phyloP scores from a whole-genome alignment of 768 basidiomycete species.

The Leccinum subgranulosum region DNA sequence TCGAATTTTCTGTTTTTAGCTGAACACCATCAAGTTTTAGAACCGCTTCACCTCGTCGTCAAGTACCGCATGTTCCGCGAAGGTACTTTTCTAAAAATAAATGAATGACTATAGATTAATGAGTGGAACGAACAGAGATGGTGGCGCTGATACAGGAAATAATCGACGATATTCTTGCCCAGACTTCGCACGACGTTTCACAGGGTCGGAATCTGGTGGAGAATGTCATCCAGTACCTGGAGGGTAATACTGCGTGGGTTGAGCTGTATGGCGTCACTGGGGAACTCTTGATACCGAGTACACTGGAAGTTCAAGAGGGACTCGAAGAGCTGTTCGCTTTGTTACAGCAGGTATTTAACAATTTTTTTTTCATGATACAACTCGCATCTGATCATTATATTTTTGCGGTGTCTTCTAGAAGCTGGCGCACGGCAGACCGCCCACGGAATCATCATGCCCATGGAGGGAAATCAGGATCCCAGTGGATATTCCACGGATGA shows the following conservation, averaged over 20 bases:
- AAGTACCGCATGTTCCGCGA: conserved; percentile 79
- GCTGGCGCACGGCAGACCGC: conserved; percentile 40
- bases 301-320: conserved; percentile 30
- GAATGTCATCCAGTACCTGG: conserved; percentile 55
- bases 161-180: conserved; percentile 42
- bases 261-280: conserved; percentile 69
- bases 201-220: conserved; percentile 45
- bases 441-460: conserved; percentile 31
- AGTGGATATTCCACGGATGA: conserved; percentile 81
- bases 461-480: conserved; percentile 83
- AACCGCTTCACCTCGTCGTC: conserved; percentile 61
- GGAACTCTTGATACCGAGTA: conserved; percentile 56
- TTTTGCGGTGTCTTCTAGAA: conserved; percentile 29
- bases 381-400: conserved; percentile 24
- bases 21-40: conserved; percentile 45
- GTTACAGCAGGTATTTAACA: conserved; percentile 32
- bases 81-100: conserved; percentile 43
- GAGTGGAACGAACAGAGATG: conserved; percentile 49
- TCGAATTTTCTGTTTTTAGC: conserved; percentile 4
- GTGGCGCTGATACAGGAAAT: conserved; percentile 55
- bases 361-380: conserved; percentile 4
- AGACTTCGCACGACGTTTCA: conserved; percentile 29
- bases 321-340: conserved; percentile 21
- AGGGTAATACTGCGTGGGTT: conserved; percentile 64
- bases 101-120: conserved; percentile 3